These are phyloP conservation scores for Fusarium buharicum DNA, from an alignment of 2,329 filamentous ascomycete species.

Conservation along the genomic window DNA sequence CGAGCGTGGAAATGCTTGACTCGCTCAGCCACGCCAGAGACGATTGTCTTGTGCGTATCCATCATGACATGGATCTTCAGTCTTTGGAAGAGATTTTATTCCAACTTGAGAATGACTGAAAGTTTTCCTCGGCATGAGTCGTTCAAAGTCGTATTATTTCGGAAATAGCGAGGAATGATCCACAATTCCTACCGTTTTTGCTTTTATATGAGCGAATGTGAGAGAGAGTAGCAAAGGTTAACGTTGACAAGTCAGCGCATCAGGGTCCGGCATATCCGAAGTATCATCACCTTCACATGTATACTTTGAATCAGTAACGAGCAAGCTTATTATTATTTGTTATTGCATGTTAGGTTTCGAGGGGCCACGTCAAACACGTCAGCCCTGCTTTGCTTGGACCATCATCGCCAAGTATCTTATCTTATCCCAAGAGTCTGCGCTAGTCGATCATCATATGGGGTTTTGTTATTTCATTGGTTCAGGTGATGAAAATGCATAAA, in stretches of 20 bases:
- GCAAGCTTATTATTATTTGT: too few species aligned
- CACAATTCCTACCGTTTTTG: slow-evolving; percentile 22
- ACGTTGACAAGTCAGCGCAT: not conserved
- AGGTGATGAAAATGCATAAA: slow-evolving; percentile 17
- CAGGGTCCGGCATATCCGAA: slow-evolving; percentile 32
- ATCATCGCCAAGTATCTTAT: slow-evolving; percentile 28
- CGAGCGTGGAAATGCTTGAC: slow-evolving; percentile 57
- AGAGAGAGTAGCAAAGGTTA: slow-evolving; percentile 1
- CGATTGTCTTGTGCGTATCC: slow-evolving; percentile 59
- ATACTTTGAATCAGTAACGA: slow-evolving; percentile 16
- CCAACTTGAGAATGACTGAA: not conserved
- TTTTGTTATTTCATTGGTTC: slow-evolving; percentile 28
- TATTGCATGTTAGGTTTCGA: slow-evolving; percentile 5
- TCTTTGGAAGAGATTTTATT: not conserved
- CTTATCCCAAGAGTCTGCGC: slow-evolving; percentile 12
- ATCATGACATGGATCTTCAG: slow-evolving; percentile 31
- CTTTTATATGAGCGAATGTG: slow-evolving; percentile 12
- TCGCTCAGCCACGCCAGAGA: slow-evolving; percentile 56
- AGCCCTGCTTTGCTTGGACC: slow-evolving; percentile 36
- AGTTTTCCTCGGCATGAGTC: slow-evolving; percentile 25
- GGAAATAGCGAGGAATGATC: slow-evolving; percentile 31
- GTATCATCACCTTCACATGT: not conserved
- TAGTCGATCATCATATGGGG: slow-evolving; percentile 24
- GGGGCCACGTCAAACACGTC: slow-evolving; percentile 39
- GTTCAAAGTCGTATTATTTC: slow-evolving; percentile 28